Percentiles rank a stretch among this genome's conserved stretches.
Conservation (phyloP, 2,329 filamentous ascomycete genomes). For the Fusarium cicatricum region DNA sequence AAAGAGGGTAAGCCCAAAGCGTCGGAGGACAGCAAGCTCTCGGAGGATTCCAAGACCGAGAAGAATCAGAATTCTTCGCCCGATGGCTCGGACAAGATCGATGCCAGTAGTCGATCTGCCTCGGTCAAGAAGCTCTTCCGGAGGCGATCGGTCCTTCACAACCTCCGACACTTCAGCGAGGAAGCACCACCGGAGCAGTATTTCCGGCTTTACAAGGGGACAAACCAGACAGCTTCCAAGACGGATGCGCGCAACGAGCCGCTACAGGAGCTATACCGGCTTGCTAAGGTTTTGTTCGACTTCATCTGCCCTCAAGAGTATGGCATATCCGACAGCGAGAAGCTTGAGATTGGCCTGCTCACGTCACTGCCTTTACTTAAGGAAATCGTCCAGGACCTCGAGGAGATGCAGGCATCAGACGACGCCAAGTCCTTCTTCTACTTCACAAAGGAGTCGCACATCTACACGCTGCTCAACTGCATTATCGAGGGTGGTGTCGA, state of each 20-base stretch:
- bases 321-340: constrained; percentile 93
- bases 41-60: constrained; percentile 49
- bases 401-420: constrained; percentile 94
- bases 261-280: constrained; percentile 88
- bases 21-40: constrained; percentile 50
- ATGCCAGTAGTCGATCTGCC: constrained; percentile 48
- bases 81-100: constrained; percentile 52
- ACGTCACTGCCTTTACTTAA: constrained; percentile 93
- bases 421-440: constrained; percentile 98
- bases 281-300: constrained; percentile 95
- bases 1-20: constrained; percentile 54
- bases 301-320: constrained; percentile 99
- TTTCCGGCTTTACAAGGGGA: constrained; percentile 88
- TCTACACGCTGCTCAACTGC: constrained; percentile 97
- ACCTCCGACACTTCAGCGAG: constrained; percentile 58
- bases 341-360: constrained; percentile 96
- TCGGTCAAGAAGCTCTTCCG: constrained; percentile 62
- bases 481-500: constrained; percentile 97
- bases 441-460: constrained; percentile 99
- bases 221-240: constrained; percentile 73
- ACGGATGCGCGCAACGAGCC: constrained; percentile 86
- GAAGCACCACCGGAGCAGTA: constrained; percentile 74
- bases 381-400: constrained; percentile 95
- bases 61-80: constrained; percentile 42
- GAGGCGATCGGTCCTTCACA: constrained; percentile 67